A percentile compares a stretch with the other conserved stretches of the same genome.
Conservation (phyloP, 768 basidiomycete genomes). For the Pleurotus citrinopileatus region DNA sequence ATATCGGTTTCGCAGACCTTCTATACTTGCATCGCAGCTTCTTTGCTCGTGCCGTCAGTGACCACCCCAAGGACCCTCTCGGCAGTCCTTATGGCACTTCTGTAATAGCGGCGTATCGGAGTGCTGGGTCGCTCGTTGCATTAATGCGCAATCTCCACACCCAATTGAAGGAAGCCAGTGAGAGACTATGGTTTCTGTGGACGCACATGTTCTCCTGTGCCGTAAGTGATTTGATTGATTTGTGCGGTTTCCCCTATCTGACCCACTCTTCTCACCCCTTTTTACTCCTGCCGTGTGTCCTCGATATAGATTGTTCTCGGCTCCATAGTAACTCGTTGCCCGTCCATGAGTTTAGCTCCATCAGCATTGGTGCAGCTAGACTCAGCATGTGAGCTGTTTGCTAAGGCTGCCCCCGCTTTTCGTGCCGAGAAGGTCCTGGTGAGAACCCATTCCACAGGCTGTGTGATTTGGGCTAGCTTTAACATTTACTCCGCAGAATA, state of each 20-base stretch:
- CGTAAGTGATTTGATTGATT: slow-evolving; percentile 34
- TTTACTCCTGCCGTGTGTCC: slow-evolving; percentile 4
- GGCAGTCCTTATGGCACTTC: slow-evolving; percentile 72
- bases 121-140: slow-evolving; percentile 68
- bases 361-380: slow-evolving; percentile 73
- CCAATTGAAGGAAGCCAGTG: slow-evolving; percentile 60
- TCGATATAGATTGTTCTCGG: slow-evolving; percentile 59
- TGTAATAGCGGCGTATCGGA: slow-evolving; percentile 72
- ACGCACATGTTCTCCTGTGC: slow-evolving; percentile 66
- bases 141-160: slow-evolving; percentile 67
- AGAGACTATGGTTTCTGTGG: slow-evolving; percentile 66
- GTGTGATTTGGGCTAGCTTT: not conserved
- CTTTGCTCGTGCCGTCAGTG: slow-evolving; percentile 70
- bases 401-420: slow-evolving; percentile 66
- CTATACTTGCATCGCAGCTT: slow-evolving; percentile 72
- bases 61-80: slow-evolving; percentile 71
- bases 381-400: slow-evolving; percentile 71
- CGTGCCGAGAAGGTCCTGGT: slow-evolving; percentile 65
- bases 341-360: slow-evolving; percentile 75
- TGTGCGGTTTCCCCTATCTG: not conserved
- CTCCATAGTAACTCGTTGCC: slow-evolving; percentile 74
- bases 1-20: slow-evolving; percentile 41
- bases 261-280: not conserved
- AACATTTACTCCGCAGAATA: slow-evolving; percentile 35
- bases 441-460: slow-evolving; percentile 18